Evolutionary conservation across 805 yeast genomes (phyloP).

Genomic region (Wickerhamiella galacta): DNA sequence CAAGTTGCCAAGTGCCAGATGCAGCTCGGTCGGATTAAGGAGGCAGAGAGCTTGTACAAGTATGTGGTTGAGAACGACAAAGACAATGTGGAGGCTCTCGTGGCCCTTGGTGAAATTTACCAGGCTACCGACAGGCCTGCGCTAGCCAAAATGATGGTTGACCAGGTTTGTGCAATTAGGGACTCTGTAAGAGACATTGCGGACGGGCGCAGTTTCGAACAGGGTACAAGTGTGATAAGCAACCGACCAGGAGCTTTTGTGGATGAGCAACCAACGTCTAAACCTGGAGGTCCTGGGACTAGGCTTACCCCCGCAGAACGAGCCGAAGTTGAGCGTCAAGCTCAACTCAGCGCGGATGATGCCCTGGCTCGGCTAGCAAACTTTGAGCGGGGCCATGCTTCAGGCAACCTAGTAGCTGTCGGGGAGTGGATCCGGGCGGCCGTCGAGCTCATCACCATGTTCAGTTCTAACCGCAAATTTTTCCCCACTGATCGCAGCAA

Average conservation of each 20-base stretch:
- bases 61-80: constrained; percentile 15
- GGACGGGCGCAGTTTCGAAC: no score
- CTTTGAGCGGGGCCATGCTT: constrained; percentile 31
- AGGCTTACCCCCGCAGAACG: constrained; percentile 12
- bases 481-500: constrained; percentile 63
- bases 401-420: constrained; percentile 43
- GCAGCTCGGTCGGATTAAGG: constrained; percentile 40
- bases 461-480: constrained; percentile 59
- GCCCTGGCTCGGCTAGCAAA: constrained; percentile 31
- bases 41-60: constrained; percentile 18
- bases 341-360: constrained; percentile 28
- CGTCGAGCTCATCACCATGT: constrained; percentile 66
- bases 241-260: no score
- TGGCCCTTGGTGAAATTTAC: constrained; percentile 68
- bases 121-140: constrained; percentile 25
- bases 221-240: no score
- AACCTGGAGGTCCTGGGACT: no score
- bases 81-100: constrained; percentile 50
- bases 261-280: no score
- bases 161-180: constrained; percentile 16
- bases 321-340: constrained; percentile 34
- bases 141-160: constrained; percentile 19
- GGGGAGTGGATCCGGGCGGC: constrained; percentile 74
- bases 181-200: constrained; percentile 3
- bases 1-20: constrained; percentile 64